phyloP scores from a whole-genome alignment of 1,139 yeast genomes.

The Candida pseudocylindracea region DNA sequence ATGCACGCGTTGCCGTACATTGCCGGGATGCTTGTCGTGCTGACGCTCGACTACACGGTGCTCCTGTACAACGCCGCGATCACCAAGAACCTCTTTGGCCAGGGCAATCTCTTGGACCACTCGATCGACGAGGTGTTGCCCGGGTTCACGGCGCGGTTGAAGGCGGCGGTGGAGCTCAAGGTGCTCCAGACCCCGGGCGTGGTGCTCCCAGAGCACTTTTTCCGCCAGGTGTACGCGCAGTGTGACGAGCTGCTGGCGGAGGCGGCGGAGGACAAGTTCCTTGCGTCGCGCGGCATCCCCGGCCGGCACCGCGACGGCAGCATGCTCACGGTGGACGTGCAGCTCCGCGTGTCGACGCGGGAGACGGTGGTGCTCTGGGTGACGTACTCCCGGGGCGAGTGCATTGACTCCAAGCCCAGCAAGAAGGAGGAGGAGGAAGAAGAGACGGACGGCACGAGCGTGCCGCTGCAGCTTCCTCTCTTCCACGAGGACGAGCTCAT shows the following conservation, averaged over 20 bases:
- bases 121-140: slow-evolving; percentile 43
- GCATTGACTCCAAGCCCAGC: too few species aligned
- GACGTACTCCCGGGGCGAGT: slow-evolving; percentile 31
- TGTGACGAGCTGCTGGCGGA: slow-evolving; percentile 5
- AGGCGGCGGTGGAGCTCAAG: slow-evolving; percentile 19
- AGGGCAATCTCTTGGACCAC: slow-evolving; percentile 22
- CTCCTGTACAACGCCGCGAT: slow-evolving; percentile 61
- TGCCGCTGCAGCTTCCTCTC: too few species aligned
- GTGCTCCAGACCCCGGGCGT: slow-evolving; percentile 25
- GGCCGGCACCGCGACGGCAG: slow-evolving; percentile 58
- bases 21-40: slow-evolving; percentile 64
- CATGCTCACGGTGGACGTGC: slow-evolving; percentile 46
- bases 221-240: slow-evolving; percentile 31
- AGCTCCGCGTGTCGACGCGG: slow-evolving; percentile 43
- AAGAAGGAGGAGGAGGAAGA: too few species aligned
- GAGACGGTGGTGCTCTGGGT: slow-evolving; percentile 59
- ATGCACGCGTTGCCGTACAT: slow-evolving; percentile 67
- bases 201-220: slow-evolving; percentile 73
- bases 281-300: slow-evolving; percentile 40
- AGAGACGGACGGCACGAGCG: too few species aligned
- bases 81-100: slow-evolving; percentile 60
- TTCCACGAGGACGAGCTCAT: too few species aligned
- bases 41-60: slow-evolving; percentile 16
- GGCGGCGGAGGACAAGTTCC: slow-evolving; percentile 13
- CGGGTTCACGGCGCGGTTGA: slow-evolving; percentile 30